Base-by-base conservation (phyloP, 805 yeast species). In the Tetrapisispora namnaoensis region DNA sequence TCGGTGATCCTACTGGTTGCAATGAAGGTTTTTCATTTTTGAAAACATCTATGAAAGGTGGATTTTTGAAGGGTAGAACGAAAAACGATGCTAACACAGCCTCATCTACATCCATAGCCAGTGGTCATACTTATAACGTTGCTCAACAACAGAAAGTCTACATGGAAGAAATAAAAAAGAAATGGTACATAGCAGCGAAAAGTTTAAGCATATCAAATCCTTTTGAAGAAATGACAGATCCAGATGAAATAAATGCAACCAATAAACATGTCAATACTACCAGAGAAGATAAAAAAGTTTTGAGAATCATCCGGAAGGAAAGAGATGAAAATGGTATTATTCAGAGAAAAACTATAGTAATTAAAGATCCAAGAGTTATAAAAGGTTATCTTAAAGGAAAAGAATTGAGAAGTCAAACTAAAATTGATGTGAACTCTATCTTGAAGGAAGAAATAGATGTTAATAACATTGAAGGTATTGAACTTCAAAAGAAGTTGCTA, bases 41-140 rank as follows among this genome's bases (percentile, higher is more conserved):
- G 57, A 77, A 90, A 55, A 86, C 96, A 0, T 87, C 97, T 0
- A 95, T 91, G 87, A 93, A 91, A 66, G 96, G 95, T 60, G 95
- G 96, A 1, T 91, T 91, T 66, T 68, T 70, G 34, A 61, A 60
- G 43, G 58, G 64, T n/a, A 60, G 61, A 10, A 53, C 59, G 2
- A 63, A 58, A 13, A 21, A 38, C 4, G 38, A 24, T 3, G 9
- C 10, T 2, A 37, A 17, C 20, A 18, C 46, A 6, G 16, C 44
- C 14, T 37, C 42, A 24, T 46, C 49, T 4, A 14, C 49, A 9
- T 42, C 46, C 17, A 18, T 47, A 10, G 16, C 43, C 7, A 18
- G 77, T 32, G 80, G 84, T 0, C 91, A 85, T 65, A 80, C 85
- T 48, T 85, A 85, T 58, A 84, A 83, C 56, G 90, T 85, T 41